Evolutionary conservation across 495 filamentous ascomycete genomes (phyloP), one percentile per base, ranked within the genome.

Genomic region (Podospora australis): DNA sequence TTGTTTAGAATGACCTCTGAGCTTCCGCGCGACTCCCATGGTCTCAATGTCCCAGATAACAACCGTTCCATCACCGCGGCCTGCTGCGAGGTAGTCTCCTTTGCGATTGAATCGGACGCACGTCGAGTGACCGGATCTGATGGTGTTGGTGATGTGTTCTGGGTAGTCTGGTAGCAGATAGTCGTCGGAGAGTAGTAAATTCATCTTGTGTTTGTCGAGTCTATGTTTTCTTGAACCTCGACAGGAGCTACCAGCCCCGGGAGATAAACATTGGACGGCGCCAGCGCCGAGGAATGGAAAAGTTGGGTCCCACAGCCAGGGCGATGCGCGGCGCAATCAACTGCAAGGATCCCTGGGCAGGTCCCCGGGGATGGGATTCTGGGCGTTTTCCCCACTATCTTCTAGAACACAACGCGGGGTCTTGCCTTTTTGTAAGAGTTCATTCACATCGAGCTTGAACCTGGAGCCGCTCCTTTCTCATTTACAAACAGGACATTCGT

Each of bases 11-110:
- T 99, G 92, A 6, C 92, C 92, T 44, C 87, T 79, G 26, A 97
- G 74, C 64, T 96, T 96, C 46, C 89, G 83, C 32, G 92, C 92
- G 14, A 97, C 84, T 29, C 91, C 90, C 73, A 90, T 92, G 22
- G 94, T 97, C 62, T 96, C 94, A 34, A 96, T 76, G 62, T 99
- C 92, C 73, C 95, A 99, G 44, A 99, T 86, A 26, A 96, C 85
- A 38, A 97, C 85, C 13, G 84, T 90, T 53, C 92, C 92, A 69
- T 97, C 90, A 50, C 87, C 89, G 65, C 92, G 80, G 63, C 92
- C 92, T 22, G 89, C 90, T 32, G 92, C 92, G 49, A 98, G 81
- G 56, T 90, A 88, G 64, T 97, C 90, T 58, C 92, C 92, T 63
- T 81, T 86, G 64, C 87, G 85, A 58, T 90, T 96, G 77, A 99